Percentiles rank a stretch among this genome's conserved stretches.
Evolutionary conservation across 1,284 basidiomycete genomes (phyloP).

Genomic region (Schizopora paradoxa): DNA sequence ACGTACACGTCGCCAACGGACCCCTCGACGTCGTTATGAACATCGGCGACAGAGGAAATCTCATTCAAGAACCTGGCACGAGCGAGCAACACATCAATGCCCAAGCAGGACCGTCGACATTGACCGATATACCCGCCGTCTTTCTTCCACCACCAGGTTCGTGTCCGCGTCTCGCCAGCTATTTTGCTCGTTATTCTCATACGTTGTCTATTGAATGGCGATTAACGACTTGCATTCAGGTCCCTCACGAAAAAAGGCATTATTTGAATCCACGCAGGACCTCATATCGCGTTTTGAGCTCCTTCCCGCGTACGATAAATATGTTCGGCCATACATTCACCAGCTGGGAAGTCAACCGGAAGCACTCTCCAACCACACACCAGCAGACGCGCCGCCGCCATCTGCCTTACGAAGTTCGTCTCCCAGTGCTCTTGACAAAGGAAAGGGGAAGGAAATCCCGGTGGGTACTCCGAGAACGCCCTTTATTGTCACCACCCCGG

Average conservation of each 20-base stretch:
- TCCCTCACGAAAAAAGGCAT: constrained; percentile 37
- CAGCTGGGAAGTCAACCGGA: constrained; percentile 20
- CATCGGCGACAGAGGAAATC: constrained; percentile 2
- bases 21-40: constrained; percentile 9
- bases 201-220: constrained; percentile 17
- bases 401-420: too few relatives aligned
- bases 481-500: constrained; percentile 32
- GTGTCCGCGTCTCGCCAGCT: constrained; percentile 9
- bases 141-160: constrained; percentile 43
- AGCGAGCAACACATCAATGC: constrained; percentile 21
- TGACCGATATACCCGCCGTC: constrained; percentile 24
- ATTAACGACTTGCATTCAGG: constrained; percentile 27
- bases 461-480: constrained; percentile 27
- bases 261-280: constrained; percentile 68
- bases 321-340: constrained; percentile 51
- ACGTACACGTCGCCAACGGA: constrained; percentile 1
- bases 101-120: constrained; percentile 26
- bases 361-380: background rate
- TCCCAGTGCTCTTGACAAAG: constrained; percentile 41
- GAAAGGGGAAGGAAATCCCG: constrained; percentile 47
- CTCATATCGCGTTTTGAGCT: constrained; percentile 64
- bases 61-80: background rate
- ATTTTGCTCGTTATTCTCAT: constrained; percentile 15
- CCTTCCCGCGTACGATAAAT: constrained; percentile 66
- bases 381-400: constrained; percentile 15